Conservation (phyloP, 257 asterid genomes). For the Misopates orontium region DNA sequence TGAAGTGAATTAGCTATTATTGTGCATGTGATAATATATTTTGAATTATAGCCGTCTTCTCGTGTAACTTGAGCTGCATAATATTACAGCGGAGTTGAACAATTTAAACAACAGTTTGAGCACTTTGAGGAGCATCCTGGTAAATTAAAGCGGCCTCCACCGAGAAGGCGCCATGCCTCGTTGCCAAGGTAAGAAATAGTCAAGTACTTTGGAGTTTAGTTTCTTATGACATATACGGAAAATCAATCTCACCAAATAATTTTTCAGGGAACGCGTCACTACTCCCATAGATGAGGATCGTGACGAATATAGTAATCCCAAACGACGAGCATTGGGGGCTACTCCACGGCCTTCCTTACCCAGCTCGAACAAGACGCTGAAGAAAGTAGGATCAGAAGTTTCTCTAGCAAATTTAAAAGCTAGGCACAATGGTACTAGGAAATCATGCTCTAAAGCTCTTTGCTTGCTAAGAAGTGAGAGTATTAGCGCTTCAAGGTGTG, state of each 20-base stretch:
- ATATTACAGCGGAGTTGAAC: constrained; percentile 58
- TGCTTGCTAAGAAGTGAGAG: constrained; percentile 82
- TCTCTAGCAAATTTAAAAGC: constrained; percentile 37
- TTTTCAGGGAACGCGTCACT: constrained; percentile 78
- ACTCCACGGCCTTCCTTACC: constrained; percentile 49
- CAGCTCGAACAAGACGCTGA: constrained; percentile 57
- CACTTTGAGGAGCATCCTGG: constrained; percentile 55
- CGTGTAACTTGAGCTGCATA: not conserved
- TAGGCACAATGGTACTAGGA: constrained; percentile 43
- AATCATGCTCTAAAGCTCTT: constrained; percentile 69
- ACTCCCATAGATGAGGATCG: constrained; percentile 63
- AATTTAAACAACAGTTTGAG: constrained; percentile 64
- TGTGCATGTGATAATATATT: not conserved
- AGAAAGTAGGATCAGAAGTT: constrained; percentile 40
- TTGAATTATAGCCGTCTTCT: not conserved
- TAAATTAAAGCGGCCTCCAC: constrained; percentile 46
- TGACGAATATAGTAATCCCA: constrained; percentile 46
- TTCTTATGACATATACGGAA: too few species aligned
- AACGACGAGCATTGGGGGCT: constrained; percentile 40
- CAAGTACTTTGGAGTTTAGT: too few species aligned
- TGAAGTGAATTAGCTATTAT: too few species aligned
- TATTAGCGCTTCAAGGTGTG: constrained; percentile 77
- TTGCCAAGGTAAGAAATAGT: constrained; percentile 55
- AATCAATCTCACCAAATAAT: constrained; percentile 13
- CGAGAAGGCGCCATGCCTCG: constrained; percentile 64